Evolutionary conservation across 1,284 basidiomycete genomes (phyloP).

Genomic region (Kwoniella shivajii): DNA sequence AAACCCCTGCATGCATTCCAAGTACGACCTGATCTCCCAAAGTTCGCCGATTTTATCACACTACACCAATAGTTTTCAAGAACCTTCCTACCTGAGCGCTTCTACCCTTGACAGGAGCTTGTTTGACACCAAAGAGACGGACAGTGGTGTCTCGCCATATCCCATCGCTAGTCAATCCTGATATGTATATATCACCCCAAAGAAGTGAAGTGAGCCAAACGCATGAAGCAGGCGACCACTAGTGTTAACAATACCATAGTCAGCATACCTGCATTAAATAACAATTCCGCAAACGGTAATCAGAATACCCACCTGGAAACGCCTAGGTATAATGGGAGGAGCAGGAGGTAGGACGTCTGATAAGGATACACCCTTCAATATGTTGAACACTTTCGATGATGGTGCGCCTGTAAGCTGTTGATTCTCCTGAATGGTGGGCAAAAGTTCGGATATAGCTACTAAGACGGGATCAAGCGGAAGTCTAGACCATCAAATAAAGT

Average conservation of each 20-base stretch:
- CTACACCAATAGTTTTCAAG: slow-evolving; percentile 50
- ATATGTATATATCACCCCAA: slow-evolving; percentile 93
- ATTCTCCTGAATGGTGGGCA: slow-evolving; percentile 80
- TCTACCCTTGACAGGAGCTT: slow-evolving; percentile 57
- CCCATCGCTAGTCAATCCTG: slow-evolving; percentile 75
- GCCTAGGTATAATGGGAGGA: slow-evolving; percentile 66
- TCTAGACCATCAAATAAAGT: slow-evolving; percentile 16
- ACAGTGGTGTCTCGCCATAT: slow-evolving; percentile 86
- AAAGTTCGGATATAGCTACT: slow-evolving; percentile 78
- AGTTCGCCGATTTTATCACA: too few species aligned
- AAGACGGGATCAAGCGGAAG: slow-evolving; percentile 79
- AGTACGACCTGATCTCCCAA: too few species aligned
- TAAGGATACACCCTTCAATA: slow-evolving; percentile 64
- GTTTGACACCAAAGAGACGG: slow-evolving; percentile 84
- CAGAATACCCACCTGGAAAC: slow-evolving; percentile 64
- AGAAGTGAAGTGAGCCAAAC: slow-evolving; percentile 87
- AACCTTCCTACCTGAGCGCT: slow-evolving; percentile 46
- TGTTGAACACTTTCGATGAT: slow-evolving; percentile 61
- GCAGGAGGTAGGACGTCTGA: slow-evolving; percentile 73
- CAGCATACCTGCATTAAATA: background rate
- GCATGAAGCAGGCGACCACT: slow-evolving; percentile 87
- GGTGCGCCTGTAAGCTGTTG: slow-evolving; percentile 60
- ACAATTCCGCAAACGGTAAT: background rate
- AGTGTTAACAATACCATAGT: background rate
- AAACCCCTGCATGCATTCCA: too few species aligned